A percentile compares a stretch with the other conserved stretches of the same genome.
Conservation (phyloP, 1,284 basidiomycete genomes). For the Cutaneotrichosporon dermatis region DNA sequence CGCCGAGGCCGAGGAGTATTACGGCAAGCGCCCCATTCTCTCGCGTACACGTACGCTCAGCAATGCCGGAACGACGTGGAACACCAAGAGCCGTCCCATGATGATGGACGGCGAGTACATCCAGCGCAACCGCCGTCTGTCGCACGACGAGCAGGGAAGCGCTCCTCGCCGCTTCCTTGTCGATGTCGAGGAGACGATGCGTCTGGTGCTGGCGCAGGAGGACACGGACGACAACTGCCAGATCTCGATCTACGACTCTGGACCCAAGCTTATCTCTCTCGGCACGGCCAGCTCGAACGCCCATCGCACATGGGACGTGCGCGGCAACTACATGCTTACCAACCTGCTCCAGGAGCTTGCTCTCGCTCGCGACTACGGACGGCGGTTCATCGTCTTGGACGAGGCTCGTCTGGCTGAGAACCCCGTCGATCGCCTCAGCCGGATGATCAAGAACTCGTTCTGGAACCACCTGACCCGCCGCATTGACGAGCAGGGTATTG, state of each 20-base stretch:
- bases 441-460: constrained; percentile 98
- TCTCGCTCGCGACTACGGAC: constrained; percentile 88
- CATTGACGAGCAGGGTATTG: constrained; percentile 94
- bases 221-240: constrained; percentile 90
- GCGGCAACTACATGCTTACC: constrained; percentile 96
- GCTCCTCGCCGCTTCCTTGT: constrained; percentile 78
- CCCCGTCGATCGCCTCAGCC: constrained; percentile 89
- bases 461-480: constrained; percentile 95
- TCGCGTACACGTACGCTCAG: constrained; percentile 79
- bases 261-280: constrained; percentile 91
- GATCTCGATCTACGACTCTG: constrained; percentile 93
- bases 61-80: constrained; percentile 61
- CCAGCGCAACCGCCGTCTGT: constrained; percentile 67
- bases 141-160: constrained; percentile 59
- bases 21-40: constrained; percentile 68
- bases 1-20: constrained; percentile 73
- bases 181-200: constrained; percentile 98
- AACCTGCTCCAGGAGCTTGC: constrained; percentile 98
- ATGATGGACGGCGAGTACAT: constrained; percentile 71
- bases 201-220: constrained; percentile 92
- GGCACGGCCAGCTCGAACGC: constrained; percentile 97
- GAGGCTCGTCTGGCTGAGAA: constrained; percentile 94
- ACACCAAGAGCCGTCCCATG: constrained; percentile 57
- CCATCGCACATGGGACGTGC: constrained; percentile 92
- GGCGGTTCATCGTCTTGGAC: constrained; percentile 95